Evolutionary conservation across 129 eudicot species (phyloP), one percentile per base, ranked within the genome.

Genomic region (Daucus carota): DNA sequence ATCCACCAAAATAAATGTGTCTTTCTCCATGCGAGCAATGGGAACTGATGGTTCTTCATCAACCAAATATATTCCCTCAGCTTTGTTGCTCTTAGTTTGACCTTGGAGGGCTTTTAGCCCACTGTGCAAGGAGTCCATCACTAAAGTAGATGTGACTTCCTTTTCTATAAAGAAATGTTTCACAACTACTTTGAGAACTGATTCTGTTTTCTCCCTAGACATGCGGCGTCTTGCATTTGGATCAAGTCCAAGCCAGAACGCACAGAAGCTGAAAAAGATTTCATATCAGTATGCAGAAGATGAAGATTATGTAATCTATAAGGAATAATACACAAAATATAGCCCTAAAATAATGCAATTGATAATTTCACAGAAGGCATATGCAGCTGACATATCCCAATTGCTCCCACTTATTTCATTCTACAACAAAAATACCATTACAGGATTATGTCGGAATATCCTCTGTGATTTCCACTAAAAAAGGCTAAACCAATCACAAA

Each of bases 121-220:
- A 85, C 97, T 95, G 82, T 95, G 88, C 84, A 95, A 80, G 12
- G 99, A 92, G 80, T 95, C 99, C 97, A 95, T 95, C 24, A 95
- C 99, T 79, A 95, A 90, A 77, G 99, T 95, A 78, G 99, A 91
- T 18, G 97, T 84, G 71, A 90, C 96, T 78, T 90, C 96, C 77
- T 90, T 88, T 62, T 88, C 91, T 83, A 86, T 78, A 70, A 89
- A 92, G 70, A 92, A 92, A 31, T 86, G 84, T 73, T 92, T 92
- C 24, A 92, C 96, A 69, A 84, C 86, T 2, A 88, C 87, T 88
- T 89, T 95, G 33, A 91, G 47, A 36, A 91, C 85, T 18, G 86
- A 76, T 70, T 95, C 99, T 57, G 86, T 79, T 76, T 81, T 95
- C 81, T 89, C 99, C 70, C 92, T 75, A 29, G 96, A 90, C 93